Conservation (phyloP, 2,329 filamentous ascomycete species). For the Parastagonospora nodorum region DNA sequence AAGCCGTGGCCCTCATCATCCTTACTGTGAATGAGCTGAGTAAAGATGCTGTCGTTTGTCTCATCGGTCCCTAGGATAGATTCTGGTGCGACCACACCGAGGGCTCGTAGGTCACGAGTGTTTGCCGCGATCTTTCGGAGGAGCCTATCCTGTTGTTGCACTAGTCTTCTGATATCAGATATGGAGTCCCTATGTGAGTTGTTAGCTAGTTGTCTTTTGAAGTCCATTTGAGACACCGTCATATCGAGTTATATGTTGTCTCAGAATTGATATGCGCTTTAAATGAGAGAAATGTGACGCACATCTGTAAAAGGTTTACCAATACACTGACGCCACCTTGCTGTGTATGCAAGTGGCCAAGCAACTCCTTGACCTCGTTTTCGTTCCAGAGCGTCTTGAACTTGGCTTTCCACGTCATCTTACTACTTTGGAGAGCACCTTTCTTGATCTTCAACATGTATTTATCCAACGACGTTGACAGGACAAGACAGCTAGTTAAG, state of each 20-base stretch:
- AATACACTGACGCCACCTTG: slow-evolving; percentile 17
- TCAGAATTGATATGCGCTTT: too few relatives aligned
- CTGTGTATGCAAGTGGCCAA: slow-evolving; percentile 20
- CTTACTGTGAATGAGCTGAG: neutral
- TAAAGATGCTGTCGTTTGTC: slow-evolving; percentile 2
- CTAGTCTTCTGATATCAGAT: slow-evolving; percentile 3
- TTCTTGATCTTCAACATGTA: slow-evolving; percentile 15
- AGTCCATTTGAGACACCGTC: too few relatives aligned
- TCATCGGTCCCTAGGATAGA: slow-evolving; percentile 14
- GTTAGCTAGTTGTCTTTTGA: neutral
- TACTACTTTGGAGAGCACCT: slow-evolving; percentile 1
- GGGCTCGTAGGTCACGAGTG: slow-evolving; percentile 10
- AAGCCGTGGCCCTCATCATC: neutral
- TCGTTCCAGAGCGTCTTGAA: slow-evolving; percentile 28
- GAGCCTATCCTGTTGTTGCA: slow-evolving; percentile 2
- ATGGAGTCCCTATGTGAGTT: slow-evolving; percentile 2
- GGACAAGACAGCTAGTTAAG: slow-evolving; percentile 20
- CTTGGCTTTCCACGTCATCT: slow-evolving; percentile 15
- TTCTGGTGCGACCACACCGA: slow-evolving; percentile 13
- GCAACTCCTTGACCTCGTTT: slow-evolving; percentile 19
- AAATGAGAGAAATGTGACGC: neutral
- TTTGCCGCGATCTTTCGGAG: slow-evolving; percentile 9
- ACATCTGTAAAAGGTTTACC: slow-evolving; percentile 17
- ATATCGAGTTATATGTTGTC: too few relatives aligned
- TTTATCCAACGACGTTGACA: slow-evolving; percentile 18